Evolutionary conservation across 75 land plant species (phyloP).

Genomic region (Ceratopteris richardii): DNA sequence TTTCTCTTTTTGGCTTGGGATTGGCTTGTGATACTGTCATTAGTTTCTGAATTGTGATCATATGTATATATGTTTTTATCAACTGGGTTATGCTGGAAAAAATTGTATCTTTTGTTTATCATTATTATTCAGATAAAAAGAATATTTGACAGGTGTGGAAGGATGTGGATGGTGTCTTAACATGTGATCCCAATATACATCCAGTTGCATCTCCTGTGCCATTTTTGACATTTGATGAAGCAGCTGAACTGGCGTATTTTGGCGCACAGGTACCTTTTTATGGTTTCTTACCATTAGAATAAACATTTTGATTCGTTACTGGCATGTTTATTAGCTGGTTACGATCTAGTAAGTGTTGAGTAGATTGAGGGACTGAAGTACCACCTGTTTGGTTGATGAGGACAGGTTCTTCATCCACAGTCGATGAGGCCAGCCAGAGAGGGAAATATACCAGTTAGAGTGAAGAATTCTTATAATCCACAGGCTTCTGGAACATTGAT

Average conservation of each 20-base stretch:
- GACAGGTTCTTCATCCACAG: conserved; percentile 92
- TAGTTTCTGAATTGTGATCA: too few species aligned
- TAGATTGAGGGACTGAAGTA: background rate
- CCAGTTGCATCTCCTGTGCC: conserved; percentile 68
- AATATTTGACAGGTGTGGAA: conserved; percentile 95
- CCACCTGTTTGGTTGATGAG: background rate
- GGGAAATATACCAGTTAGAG: conserved; percentile 87
- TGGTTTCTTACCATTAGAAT: background rate
- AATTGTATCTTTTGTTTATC: too few species aligned
- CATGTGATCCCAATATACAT: conserved; percentile 87
- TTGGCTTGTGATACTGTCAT: too few species aligned
- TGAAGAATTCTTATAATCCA: conserved; percentile 93
- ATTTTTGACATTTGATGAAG: conserved; percentile 92
- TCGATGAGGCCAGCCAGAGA: conserved; percentile 97
- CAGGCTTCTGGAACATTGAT: conserved; percentile 93
- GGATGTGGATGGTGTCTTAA: conserved; percentile 99
- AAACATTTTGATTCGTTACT: background rate
- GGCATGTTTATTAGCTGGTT: conserved; percentile 6
- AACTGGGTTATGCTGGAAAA: too few species aligned
- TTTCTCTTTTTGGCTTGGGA: too few species aligned
- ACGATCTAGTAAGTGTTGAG: too few species aligned
- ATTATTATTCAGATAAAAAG: too few species aligned
- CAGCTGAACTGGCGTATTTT: conserved; percentile 95
- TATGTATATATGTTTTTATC: too few species aligned
- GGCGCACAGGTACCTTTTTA: conserved; percentile 64